phyloP scores from a whole-genome alignment of 2,329 filamentous ascomycete species.

The Madurella fahalii region DNA sequence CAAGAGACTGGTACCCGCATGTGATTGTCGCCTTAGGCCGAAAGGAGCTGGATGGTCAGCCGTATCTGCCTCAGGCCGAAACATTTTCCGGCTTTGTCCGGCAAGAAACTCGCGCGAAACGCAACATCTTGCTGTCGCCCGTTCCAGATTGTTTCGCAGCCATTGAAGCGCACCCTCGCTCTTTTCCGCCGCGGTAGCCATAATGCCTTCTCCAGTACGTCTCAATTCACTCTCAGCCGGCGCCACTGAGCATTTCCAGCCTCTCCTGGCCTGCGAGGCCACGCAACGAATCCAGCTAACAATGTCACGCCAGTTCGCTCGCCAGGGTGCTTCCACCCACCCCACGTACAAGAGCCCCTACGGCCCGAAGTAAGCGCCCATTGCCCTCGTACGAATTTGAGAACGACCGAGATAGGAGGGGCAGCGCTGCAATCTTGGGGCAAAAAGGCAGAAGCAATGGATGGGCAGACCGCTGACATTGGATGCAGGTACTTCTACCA shows the following conservation, averaged over 20 bases:
- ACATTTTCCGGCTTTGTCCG: slow-evolving; percentile 31
- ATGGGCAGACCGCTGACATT: slow-evolving; percentile 29
- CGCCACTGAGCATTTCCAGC: neutral
- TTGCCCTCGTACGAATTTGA: neutral
- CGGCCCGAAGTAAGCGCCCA: slow-evolving; percentile 59
- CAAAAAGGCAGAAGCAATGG: neutral
- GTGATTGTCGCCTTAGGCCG: neutral
- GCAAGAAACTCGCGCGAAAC: slow-evolving; percentile 31
- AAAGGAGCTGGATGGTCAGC: slow-evolving; percentile 5
- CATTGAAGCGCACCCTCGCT: slow-evolving; percentile 27
- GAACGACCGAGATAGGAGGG: neutral
- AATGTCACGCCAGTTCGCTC: slow-evolving; percentile 39
- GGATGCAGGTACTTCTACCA: slow-evolving; percentile 54
- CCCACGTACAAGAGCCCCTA: slow-evolving; percentile 57
- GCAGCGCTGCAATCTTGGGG: neutral
- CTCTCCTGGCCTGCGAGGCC: neutral
- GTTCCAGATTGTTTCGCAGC: slow-evolving; percentile 22
- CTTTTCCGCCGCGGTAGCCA: slow-evolving; percentile 20
- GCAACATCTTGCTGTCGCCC: slow-evolving; percentile 21
- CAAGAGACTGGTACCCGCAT: neutral
- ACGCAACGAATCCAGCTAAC: slow-evolving; percentile 28
- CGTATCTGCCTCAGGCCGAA: slow-evolving; percentile 27
- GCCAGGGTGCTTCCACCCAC: slow-evolving; percentile 37
- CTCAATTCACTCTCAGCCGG: neutral
- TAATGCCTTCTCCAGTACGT: slow-evolving; percentile 32